phyloP scores from a whole-genome alignment of 805 yeast species.

The Kazachstania psychrophila region DNA sequence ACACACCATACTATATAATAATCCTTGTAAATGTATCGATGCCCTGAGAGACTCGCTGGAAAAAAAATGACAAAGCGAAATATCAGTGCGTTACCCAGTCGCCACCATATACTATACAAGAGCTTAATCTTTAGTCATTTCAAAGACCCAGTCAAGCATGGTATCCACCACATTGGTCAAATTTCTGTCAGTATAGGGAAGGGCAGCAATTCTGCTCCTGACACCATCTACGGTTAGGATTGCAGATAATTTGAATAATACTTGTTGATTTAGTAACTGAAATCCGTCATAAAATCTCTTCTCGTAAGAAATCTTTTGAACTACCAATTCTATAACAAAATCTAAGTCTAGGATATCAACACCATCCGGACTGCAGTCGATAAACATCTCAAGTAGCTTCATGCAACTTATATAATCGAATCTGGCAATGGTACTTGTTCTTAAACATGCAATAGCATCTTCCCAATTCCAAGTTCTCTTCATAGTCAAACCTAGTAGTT shows the following conservation, averaged over 20 bases:
- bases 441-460: slow-evolving; percentile 43
- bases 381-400: slow-evolving; percentile 37
- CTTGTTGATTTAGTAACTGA: slow-evolving; percentile 36
- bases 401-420: slow-evolving; percentile 53
- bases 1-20: too few relatives aligned
- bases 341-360: slow-evolving; percentile 24
- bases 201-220: slow-evolving; percentile 15
- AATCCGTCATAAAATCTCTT: slow-evolving; percentile 55
- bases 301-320: slow-evolving; percentile 51
- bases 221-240: slow-evolving; percentile 16
- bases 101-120: neutral
- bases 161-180: slow-evolving; percentile 9
- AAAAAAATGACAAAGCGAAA: neutral
- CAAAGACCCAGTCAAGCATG: slow-evolving; percentile 18
- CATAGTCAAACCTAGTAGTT: slow-evolving; percentile 51
- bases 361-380: slow-evolving; percentile 10
- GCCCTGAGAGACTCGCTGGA: neutral
- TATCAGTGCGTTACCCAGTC: neutral
- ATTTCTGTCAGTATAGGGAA: slow-evolving; percentile 7
- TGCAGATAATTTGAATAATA: slow-evolving; percentile 34
- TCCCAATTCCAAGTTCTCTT: slow-evolving; percentile 40
- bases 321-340: slow-evolving; percentile 34
- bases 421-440: slow-evolving; percentile 46
- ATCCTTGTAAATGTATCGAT: too few relatives aligned
- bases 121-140: slow-evolving; percentile 5